Base-by-base conservation (phyloP, 148 eudicot genomes). In the Nepenthes gracilis region DNA sequence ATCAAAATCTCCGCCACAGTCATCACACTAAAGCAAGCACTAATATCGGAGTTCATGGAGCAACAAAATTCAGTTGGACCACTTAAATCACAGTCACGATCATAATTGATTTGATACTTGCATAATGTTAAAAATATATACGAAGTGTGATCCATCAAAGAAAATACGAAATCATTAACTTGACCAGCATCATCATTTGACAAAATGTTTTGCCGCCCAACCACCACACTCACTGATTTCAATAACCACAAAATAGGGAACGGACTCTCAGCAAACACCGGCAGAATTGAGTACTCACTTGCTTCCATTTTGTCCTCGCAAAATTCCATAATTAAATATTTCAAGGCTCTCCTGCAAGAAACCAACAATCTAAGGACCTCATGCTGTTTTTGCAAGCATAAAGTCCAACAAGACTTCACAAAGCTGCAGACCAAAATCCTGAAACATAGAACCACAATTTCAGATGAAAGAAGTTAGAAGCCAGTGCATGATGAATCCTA, bases 81-180 rank as follows among this genome's bases (percentile, higher is more conserved):
- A 69, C 36, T 53, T 10, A 33, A 61, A 23, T 67, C 62, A 65
- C 48, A 50, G 43, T 60, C 62, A 5, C 12, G 58, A 63, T 34
- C 38, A 50, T 74, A 62, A 49, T 67, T 38, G 64, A 67, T 81
- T n/a, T 74, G 80, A 72, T 80, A 71, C 81, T 75, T 84, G 74
- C 74, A 73, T 40, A 89, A 62, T 14, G 71, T 76, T 64, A 75
- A 52, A 66, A 89, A 75, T 59, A 84, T 61, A 64, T 80, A 76
- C 12, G 95, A 82, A 14, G 99, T 93, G 56, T 86, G 81, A 83
- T 93, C 87, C 80, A 81, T 77, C 75, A 93, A 70, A 10, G 97
- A 79, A 64, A 83, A 69, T 0, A 77, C 61, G 72, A 80, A 66
- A 61, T 61, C 67, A 67, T 73, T 77, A 48, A 60, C 71, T 64